Evolutionary conservation across 179 eudicot genomes (phyloP).

Genomic region (Amaranthus tricolor): DNA sequence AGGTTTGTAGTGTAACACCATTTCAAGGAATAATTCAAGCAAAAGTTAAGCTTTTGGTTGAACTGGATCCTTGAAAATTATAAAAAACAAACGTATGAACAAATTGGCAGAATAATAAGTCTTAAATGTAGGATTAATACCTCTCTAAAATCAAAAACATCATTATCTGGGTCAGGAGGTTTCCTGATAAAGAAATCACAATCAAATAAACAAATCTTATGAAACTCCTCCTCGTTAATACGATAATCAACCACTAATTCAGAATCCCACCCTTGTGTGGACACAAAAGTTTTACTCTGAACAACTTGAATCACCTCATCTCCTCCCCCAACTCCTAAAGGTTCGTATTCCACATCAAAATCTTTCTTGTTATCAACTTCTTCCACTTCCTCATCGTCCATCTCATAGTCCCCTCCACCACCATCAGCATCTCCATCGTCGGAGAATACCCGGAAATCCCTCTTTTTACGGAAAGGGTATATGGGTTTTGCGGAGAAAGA

Average conservation of each 20-base stretch:
- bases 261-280: conserved; percentile 69
- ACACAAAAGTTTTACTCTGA: conserved; percentile 67
- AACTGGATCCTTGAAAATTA: no score
- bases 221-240: conserved; percentile 93
- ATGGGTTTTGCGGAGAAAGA: conserved; percentile 19
- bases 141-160: conserved; percentile 91
- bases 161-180: conserved; percentile 88
- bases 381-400: conserved; percentile 79
- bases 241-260: conserved; percentile 71
- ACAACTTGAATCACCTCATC: conserved; percentile 48
- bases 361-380: conserved; percentile 84
- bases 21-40: neutral
- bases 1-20: no score
- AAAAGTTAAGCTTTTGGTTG: neutral
- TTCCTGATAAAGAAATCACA: conserved; percentile 93
- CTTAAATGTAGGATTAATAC: conserved; percentile 22
- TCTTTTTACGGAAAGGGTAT: conserved; percentile 13
- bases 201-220: conserved; percentile 68
- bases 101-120: neutral
- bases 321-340: conserved; percentile 27
- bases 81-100: neutral
- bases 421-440: conserved; percentile 70
- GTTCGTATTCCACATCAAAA: conserved; percentile 72
- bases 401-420: conserved; percentile 62
- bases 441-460: conserved; percentile 48